Percentiles rank a stretch among this genome's conserved stretches.
Conservation (phyloP, 306 rosid species). For the Pachyrhizus erosus region DNA sequence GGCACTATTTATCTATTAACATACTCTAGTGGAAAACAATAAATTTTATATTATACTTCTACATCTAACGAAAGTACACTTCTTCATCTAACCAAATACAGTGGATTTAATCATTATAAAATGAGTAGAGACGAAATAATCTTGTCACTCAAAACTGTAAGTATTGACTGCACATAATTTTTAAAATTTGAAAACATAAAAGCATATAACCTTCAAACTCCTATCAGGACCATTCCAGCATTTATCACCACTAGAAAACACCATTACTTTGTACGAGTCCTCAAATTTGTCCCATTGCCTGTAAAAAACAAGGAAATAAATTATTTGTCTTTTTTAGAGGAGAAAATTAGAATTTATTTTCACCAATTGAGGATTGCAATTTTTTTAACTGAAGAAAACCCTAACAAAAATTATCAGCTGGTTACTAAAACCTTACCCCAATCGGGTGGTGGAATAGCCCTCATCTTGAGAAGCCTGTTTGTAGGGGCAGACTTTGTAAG, state of each 20-base stretch:
- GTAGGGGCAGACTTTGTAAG: conserved; percentile 94
- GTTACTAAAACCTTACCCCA: conserved; percentile 76
- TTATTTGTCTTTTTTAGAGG: conserved; percentile 16
- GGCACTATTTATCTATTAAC: conserved; percentile 23
- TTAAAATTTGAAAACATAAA: neutral
- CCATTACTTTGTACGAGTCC: conserved; percentile 80
- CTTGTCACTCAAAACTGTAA: conserved; percentile 23
- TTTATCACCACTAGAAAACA: conserved; percentile 82
- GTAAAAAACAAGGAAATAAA: conserved; percentile 29
- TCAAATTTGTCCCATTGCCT: conserved; percentile 98
- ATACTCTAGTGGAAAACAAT: neutral
- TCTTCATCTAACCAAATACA: neutral
- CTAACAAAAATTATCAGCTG: conserved; percentile 36
- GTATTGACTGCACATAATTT: conserved; percentile 3
- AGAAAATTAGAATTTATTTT: neutral
- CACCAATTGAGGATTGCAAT: conserved; percentile 28
- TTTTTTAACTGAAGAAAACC: conserved; percentile 25
- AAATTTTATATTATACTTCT: neutral
- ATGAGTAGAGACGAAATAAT: conserved; percentile 1
- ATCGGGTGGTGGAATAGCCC: conserved; percentile 80
- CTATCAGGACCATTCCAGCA: conserved; percentile 99
- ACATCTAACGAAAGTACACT: conserved; percentile 8
- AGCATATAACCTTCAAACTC: conserved; percentile 83
- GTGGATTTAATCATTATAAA: conserved; percentile 19
- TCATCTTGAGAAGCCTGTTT: conserved; percentile 95